Conservation (phyloP, 2,329 filamentous ascomycete genomes). For the Sphaerulina musiva region DNA sequence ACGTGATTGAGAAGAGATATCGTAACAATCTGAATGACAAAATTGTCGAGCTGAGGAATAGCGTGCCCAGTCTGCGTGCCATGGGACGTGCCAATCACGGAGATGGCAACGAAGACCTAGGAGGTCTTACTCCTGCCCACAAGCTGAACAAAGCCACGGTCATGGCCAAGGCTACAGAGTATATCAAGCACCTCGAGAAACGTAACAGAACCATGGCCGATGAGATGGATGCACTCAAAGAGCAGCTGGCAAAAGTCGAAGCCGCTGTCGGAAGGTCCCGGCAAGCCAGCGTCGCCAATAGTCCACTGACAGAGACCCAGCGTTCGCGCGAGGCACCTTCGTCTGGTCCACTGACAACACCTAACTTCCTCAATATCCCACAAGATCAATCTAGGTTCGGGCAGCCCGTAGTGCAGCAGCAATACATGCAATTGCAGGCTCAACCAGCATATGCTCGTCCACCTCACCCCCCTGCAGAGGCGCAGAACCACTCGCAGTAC, state of each 20-base stretch:
- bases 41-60: constrained; percentile 84
- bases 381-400: constrained; percentile 23
- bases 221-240: constrained; percentile 73
- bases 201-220: constrained; percentile 75
- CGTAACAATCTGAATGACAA: constrained; percentile 96
- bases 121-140: constrained; percentile 66
- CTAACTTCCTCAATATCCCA: constrained; percentile 26
- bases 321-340: constrained; percentile 27
- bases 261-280: constrained; percentile 56
- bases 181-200: constrained; percentile 89
- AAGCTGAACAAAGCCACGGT: constrained; percentile 98
- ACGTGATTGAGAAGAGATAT: constrained; percentile 97
- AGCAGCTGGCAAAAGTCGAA: constrained; percentile 56
- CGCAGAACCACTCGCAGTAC: constrained; percentile 35
- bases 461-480: constrained; percentile 30
- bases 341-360: constrained; percentile 22
- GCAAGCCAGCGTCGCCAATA: constrained; percentile 23
- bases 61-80: constrained; percentile 80
- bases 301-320: constrained; percentile 18
- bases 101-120: constrained; percentile 74
- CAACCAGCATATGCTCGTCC: constrained; percentile 31
- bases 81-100: constrained; percentile 54
- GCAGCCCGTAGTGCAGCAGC: constrained; percentile 26
- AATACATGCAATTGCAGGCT: constrained; percentile 31
- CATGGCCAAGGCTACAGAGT: constrained; percentile 90